These are phyloP conservation scores for Clonostachys sp. DNA, from an alignment of 2,329 filamentous ascomycete species.

Conservation along the genomic window DNA sequence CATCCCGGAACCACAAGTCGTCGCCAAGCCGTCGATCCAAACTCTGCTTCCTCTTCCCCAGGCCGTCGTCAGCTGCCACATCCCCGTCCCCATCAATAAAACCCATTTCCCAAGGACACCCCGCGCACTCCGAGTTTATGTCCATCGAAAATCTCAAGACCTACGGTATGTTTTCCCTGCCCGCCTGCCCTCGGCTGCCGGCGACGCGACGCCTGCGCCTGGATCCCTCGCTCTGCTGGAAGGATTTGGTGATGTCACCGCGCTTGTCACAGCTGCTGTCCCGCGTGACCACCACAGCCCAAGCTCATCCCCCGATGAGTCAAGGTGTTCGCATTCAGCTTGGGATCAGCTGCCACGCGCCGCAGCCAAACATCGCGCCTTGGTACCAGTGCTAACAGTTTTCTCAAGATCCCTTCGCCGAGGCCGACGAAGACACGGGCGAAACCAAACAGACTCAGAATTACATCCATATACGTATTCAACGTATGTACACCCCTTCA, in stretches of 20 bases:
- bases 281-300: too few relatives aligned
- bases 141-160: conserved; percentile 98
- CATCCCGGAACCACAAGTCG: too few relatives aligned
- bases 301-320: too few relatives aligned
- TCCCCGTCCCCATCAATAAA: conserved; percentile 14
- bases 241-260: not conserved
- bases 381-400: too few relatives aligned
- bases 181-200: not conserved
- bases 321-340: too few relatives aligned
- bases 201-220: not conserved
- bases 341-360: too few relatives aligned
- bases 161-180: conserved; percentile 65
- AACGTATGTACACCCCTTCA: conserved; percentile 63
- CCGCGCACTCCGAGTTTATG: conserved; percentile 82
- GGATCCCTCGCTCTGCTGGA: not conserved
- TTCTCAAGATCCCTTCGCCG: conserved; percentile 93
- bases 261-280: not conserved
- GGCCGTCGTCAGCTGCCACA: too few relatives aligned
- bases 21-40: too few relatives aligned
- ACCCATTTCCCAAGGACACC: conserved; percentile 51
- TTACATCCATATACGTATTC: conserved; percentile 99
- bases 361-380: too few relatives aligned
- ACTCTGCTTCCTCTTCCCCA: too few relatives aligned
- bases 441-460: conserved; percentile 93
- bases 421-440: conserved; percentile 99